A percentile compares a stretch with the other conserved stretches of the same genome.
These are phyloP conservation scores for Parietaria judaica DNA, from an alignment of 306 rosid genomes.

Conservation along the genomic window DNA sequence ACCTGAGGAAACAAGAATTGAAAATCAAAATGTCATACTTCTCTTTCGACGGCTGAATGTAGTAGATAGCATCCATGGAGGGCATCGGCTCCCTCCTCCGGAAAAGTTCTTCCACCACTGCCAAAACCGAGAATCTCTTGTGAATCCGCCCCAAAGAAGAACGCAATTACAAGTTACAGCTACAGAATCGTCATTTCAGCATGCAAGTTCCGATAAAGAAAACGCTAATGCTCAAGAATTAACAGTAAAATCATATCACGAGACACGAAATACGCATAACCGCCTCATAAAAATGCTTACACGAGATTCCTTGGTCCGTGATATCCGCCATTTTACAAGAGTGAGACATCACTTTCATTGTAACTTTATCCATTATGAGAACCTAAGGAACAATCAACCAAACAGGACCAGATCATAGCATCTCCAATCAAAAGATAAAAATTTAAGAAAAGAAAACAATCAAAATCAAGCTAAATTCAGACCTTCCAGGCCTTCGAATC, in stretches of 20 bases:
- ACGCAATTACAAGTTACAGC: neutral
- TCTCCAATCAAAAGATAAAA: neutral
- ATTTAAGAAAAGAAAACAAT: neutral
- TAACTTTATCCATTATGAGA: slow-evolving; percentile 92
- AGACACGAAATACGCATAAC: slow-evolving; percentile 3
- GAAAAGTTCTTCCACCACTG: slow-evolving; percentile 97
- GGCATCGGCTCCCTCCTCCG: slow-evolving; percentile 96
- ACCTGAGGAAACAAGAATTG: neutral
- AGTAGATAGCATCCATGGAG: slow-evolving; percentile 83
- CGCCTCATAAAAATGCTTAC: slow-evolving; percentile 33
- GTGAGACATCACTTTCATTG: slow-evolving; percentile 90
- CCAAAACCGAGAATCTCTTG: slow-evolving; percentile 24
- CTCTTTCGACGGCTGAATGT: slow-evolving; percentile 82
- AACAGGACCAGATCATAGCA: neutral
- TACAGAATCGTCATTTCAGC: neutral
- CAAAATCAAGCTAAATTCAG: slow-evolving; percentile 7
- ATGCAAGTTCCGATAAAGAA: neutral
- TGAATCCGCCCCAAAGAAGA: neutral
- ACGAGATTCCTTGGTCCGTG: slow-evolving; percentile 91
- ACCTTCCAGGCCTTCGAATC: slow-evolving; percentile 94
- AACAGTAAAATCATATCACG: neutral
- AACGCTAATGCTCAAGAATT: neutral
- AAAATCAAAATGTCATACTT: slow-evolving; percentile 41
- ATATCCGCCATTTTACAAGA: slow-evolving; percentile 97
- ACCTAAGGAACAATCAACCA: slow-evolving; percentile 37